phyloP scores from a whole-genome alignment of 805 yeast species.

The Candida alai region DNA sequence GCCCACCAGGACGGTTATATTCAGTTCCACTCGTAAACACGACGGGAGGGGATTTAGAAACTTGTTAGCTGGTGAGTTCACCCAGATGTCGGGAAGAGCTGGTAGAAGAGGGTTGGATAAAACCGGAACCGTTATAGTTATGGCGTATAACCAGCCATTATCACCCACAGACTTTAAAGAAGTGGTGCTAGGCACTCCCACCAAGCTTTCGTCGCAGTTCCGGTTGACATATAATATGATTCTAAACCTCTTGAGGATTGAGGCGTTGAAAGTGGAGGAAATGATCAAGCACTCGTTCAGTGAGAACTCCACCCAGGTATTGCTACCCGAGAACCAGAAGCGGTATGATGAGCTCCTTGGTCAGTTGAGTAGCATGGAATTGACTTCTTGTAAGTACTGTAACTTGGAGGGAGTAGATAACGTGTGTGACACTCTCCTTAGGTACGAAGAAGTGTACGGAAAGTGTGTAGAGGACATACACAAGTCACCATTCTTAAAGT shows the following conservation, averaged over 20 bases:
- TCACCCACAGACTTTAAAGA: slow-evolving; percentile 61
- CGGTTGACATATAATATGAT: slow-evolving; percentile 95
- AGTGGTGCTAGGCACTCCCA: slow-evolving; percentile 84
- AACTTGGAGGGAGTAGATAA: slow-evolving; percentile 41
- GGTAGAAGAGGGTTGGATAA: slow-evolving; percentile 95
- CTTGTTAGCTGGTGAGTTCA: slow-evolving; percentile 91
- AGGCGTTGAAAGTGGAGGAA: slow-evolving; percentile 94
- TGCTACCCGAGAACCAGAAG: slow-evolving; percentile 81
- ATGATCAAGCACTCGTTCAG: slow-evolving; percentile 95
- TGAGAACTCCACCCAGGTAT: slow-evolving; percentile 81
- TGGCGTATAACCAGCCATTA: slow-evolving; percentile 72
- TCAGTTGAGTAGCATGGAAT: slow-evolving; percentile 36
- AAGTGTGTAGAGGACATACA: slow-evolving; percentile 47
- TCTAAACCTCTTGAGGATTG: slow-evolving; percentile 83
- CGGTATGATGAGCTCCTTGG: slow-evolving; percentile 52
- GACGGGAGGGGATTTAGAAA: slow-evolving; percentile 84
- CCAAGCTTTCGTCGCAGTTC: slow-evolving; percentile 87
- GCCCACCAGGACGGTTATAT: slow-evolving; percentile 95
- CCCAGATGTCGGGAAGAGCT: slow-evolving; percentile 99
- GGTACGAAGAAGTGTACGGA: slow-evolving; percentile 43
- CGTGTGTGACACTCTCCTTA: slow-evolving; percentile 41
- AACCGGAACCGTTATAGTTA: slow-evolving; percentile 90
- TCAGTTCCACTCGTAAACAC: slow-evolving; percentile 79
- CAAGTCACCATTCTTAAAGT: slow-evolving; percentile 44
- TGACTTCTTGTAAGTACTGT: slow-evolving; percentile 34